Evolutionary conservation across 2,329 filamentous ascomycete genomes (phyloP), one percentile per base, ranked within the genome.

Genomic region (Lojkania enalia): DNA sequence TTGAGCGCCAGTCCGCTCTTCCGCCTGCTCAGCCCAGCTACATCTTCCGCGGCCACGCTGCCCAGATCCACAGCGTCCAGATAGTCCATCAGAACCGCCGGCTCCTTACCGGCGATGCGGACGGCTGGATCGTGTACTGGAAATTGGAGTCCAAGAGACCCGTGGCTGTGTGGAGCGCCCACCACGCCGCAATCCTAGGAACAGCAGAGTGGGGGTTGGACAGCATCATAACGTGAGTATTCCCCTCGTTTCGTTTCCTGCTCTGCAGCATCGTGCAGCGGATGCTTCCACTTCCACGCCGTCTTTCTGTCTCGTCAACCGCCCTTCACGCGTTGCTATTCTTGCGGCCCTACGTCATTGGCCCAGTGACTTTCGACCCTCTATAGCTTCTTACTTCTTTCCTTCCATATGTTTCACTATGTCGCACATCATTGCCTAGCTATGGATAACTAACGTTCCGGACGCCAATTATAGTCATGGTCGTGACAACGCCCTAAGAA

Each of bases 101-200:
- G 23, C 82, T 99, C 4, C 75, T 89, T 11, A 94, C 90, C 0
- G 92, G 88, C 25, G 94, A 99, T 71, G 88, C 90, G 6, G 88
- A 96, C 31, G 94, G 94, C 47, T 96, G 87, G 78, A 77, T 96
- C 23, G 80, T 95, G 5, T 73, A 90, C 16, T 99, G 94, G 94
- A 86, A 88, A 64, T 74, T 95, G 29, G 80, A 85, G 19, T 88
- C 85, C 39, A 91, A 95, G 76, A 81, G 94, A 23, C 82, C 92
- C 0, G 77, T 83, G 6, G 88, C 86, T 1, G 88, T 94, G 3
- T 99, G 94, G 94, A 85, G 82, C 60, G 88, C 90, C 1, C 94
- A 99, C 67, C 76, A 82, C 33, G 86, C 81, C 23, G 81, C 88
- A 15, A 84, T 97, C 20, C 76, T 97, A 13, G 88, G 85, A 3